Evolutionary conservation across 2,329 filamentous ascomycete species (phyloP).

Genomic region (Xylariaceae sp.): DNA sequence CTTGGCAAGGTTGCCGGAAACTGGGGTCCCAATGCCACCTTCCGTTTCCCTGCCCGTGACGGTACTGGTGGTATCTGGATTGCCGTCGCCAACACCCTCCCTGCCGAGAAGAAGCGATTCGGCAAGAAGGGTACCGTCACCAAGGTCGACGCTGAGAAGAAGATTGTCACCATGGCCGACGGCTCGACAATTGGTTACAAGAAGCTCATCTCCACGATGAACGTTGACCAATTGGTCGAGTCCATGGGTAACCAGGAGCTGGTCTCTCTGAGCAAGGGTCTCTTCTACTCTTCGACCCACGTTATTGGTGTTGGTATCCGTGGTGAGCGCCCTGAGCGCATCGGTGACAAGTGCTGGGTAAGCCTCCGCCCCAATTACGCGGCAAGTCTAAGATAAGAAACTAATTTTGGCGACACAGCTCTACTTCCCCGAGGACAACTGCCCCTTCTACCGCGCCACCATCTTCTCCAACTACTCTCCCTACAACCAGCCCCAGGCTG

Average conservation of each 20-base stretch:
- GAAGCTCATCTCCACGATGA: slow-evolving; percentile 94
- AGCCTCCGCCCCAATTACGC: slow-evolving; percentile 28
- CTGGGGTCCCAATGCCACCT: slow-evolving; percentile 97
- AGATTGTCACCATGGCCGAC: slow-evolving; percentile 75
- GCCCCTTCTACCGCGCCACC: slow-evolving; percentile 97
- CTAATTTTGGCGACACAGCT: slow-evolving; percentile 45
- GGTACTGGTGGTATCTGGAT: slow-evolving; percentile 99
- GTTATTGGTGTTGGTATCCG: slow-evolving; percentile 95
- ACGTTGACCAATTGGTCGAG: slow-evolving; percentile 82
- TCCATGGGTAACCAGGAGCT: slow-evolving; percentile 85
- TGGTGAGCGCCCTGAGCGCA: slow-evolving; percentile 84
- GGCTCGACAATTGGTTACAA: slow-evolving; percentile 86
- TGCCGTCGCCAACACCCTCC: slow-evolving; percentile 86
- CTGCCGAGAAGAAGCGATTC: slow-evolving; percentile 85
- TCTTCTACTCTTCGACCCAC: slow-evolving; percentile 96
- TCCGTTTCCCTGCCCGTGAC: slow-evolving; percentile 93
- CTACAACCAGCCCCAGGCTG: slow-evolving; percentile 85
- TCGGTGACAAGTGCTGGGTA: slow-evolving; percentile 99
- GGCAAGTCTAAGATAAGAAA: background rate
- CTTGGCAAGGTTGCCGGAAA: slow-evolving; percentile 92
- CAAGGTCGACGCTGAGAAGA: slow-evolving; percentile 80
- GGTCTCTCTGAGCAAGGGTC: slow-evolving; percentile 74
- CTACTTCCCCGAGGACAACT: slow-evolving; percentile 98
- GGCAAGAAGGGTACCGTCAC: slow-evolving; percentile 78
- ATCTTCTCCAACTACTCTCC: slow-evolving; percentile 99